Percentiles rank a stretch among this genome's conserved stretches.
Evolutionary conservation across 306 rosid species (phyloP).

Genomic region (Inga laurina): DNA sequence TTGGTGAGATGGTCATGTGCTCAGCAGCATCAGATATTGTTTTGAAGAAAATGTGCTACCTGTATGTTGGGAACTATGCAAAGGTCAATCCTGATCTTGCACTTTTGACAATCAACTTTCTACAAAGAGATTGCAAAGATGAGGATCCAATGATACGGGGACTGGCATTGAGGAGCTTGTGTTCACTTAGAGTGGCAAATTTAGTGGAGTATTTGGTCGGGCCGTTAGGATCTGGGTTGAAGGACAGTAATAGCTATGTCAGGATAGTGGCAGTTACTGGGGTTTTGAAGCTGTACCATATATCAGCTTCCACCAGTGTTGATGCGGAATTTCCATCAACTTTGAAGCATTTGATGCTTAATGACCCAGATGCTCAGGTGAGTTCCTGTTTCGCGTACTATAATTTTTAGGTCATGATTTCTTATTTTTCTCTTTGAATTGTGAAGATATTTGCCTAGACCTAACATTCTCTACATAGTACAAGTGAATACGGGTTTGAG

Average conservation of each 20-base stretch:
- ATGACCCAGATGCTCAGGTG: conserved; percentile 92
- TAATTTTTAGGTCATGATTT: conserved; percentile 24
- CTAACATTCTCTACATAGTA: neutral
- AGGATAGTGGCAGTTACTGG: conserved; percentile 91
- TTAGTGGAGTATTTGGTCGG: conserved; percentile 98
- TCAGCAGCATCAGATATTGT: conserved; percentile 93
- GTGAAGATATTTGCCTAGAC: conserved; percentile 15
- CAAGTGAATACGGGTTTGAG: too few species aligned
- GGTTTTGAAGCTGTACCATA: conserved; percentile 89
- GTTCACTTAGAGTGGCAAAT: conserved; percentile 81
- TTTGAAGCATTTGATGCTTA: conserved; percentile 86
- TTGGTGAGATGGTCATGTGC: conserved; percentile 99
- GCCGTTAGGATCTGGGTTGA: conserved; percentile 91
- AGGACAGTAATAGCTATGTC: conserved; percentile 84
- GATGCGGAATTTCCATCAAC: conserved; percentile 87
- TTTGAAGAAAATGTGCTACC: conserved; percentile 95
- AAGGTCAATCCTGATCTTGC: conserved; percentile 97
- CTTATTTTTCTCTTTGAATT: neutral
- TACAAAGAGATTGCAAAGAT: conserved; percentile 99
- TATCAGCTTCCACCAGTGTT: conserved; percentile 86
- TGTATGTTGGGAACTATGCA: conserved; percentile 95
- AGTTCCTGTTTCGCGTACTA: conserved; percentile 21
- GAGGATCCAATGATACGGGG: conserved; percentile 97
- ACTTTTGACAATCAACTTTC: conserved; percentile 91
- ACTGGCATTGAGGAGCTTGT: conserved; percentile 94